phyloP scores from a whole-genome alignment of 176 grass and related monocot species.

The Carex parvula region DNA sequence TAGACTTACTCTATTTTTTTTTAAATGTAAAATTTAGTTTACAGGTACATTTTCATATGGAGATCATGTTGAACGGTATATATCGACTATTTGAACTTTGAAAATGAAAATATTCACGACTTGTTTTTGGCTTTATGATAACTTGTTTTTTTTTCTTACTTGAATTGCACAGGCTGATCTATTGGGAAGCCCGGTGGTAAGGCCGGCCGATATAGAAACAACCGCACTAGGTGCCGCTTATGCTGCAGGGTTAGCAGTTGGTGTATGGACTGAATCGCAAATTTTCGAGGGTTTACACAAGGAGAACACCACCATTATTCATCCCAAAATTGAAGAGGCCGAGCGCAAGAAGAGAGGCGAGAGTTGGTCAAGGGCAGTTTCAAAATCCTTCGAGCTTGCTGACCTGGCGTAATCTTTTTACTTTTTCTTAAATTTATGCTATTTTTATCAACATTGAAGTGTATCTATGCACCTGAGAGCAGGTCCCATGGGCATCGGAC shows the following conservation, averaged over 20 bases:
- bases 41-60: too few species aligned
- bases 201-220: constrained; percentile 77
- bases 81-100: too few species aligned
- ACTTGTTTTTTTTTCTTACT: background rate
- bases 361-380: constrained; percentile 61
- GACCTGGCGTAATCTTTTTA: constrained; percentile 34
- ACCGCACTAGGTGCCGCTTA: constrained; percentile 88
- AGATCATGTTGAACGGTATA: too few species aligned
- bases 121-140: background rate
- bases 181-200: constrained; percentile 58
- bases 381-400: constrained; percentile 72
- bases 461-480: too few species aligned
- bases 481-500: too few species aligned
- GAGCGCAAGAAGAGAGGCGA: constrained; percentile 56
- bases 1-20: too few species aligned
- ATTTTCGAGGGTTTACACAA: constrained; percentile 45
- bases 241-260: constrained; percentile 63
- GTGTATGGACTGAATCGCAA: constrained; percentile 52
- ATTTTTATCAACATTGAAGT: constrained; percentile 1
- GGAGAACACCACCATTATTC: constrained; percentile 51
- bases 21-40: too few species aligned
- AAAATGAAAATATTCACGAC: background rate
- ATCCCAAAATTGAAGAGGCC: constrained; percentile 30
- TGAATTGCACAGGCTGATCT: constrained; percentile 56
- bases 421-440: constrained; percentile 11